Evolutionary conservation across 352 stramenopile genomes (phyloP).

Genomic region (Globisporangium okanoganense): DNA sequence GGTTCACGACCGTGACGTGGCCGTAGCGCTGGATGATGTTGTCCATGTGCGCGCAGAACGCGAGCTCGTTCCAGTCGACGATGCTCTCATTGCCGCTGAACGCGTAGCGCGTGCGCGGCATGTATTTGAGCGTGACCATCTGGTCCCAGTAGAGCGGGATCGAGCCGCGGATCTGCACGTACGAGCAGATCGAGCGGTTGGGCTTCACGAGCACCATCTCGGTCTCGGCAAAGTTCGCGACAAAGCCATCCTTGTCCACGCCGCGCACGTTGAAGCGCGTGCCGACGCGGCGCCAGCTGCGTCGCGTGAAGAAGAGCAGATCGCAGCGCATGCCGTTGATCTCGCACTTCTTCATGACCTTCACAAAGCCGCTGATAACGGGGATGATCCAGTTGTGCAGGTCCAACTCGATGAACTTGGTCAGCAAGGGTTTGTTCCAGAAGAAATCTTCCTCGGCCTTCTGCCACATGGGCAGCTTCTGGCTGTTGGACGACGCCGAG

Average conservation of each 20-base stretch:
- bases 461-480: conserved; percentile 41
- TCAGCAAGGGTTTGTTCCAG: conserved; percentile 86
- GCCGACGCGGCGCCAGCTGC: conserved; percentile 76
- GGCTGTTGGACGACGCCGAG: conserved; percentile 18
- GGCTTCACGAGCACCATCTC: conserved; percentile 87
- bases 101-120: conserved; percentile 75
- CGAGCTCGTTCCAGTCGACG: conserved; percentile 72
- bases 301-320: conserved; percentile 68
- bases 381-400: conserved; percentile 62
- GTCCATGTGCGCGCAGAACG: conserved; percentile 68
- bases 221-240: conserved; percentile 94
- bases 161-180: conserved; percentile 93
- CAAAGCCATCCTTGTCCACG: conserved; percentile 83
- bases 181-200: conserved; percentile 75
- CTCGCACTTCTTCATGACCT: conserved; percentile 64
- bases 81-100: conserved; percentile 56
- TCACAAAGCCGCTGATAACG: conserved; percentile 68
- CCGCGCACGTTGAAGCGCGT: conserved; percentile 92
- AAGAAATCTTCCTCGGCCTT: conserved; percentile 89
- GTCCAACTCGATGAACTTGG: conserved; percentile 42
- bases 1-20: conserved; percentile 87
- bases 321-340: conserved; percentile 52
- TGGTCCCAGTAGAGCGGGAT: conserved; percentile 95
- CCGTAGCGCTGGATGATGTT: conserved; percentile 67
- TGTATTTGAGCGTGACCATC: conserved; percentile 90